These are phyloP conservation scores for Cydonia oblonga DNA, from an alignment of 331 rosid species.

Conservation along the genomic window DNA sequence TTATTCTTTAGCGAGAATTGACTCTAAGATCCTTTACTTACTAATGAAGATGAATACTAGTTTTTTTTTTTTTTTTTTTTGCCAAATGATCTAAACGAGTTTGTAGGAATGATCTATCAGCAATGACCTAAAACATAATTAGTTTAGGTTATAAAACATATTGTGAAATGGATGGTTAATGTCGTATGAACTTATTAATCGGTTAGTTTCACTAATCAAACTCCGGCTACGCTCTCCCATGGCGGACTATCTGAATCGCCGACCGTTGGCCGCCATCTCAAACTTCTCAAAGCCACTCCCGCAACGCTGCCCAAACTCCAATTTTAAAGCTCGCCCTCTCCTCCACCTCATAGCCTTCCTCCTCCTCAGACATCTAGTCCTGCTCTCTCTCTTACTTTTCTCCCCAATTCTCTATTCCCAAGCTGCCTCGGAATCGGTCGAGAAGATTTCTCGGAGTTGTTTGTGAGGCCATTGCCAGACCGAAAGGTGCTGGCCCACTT, in stretches of 20 bases:
- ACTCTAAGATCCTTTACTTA: too few relatives aligned
- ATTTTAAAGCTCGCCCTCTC: neutral
- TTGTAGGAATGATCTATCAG: too few relatives aligned
- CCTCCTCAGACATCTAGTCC: neutral
- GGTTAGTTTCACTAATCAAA: neutral
- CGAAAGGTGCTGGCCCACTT: constrained; percentile 78
- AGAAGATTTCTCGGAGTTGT: constrained; percentile 65
- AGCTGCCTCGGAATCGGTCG: constrained; percentile 21
- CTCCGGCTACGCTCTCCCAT: constrained; percentile 3
- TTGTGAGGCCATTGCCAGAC: constrained; percentile 78
- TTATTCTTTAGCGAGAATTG: too few relatives aligned
- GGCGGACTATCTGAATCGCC: constrained; percentile 16
- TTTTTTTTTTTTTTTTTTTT: too few relatives aligned
- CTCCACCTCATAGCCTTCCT: constrained; percentile 27
- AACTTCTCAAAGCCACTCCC: constrained; percentile 4
- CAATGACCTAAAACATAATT: too few relatives aligned
- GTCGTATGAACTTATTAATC: too few relatives aligned
- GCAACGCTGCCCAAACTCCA: neutral
- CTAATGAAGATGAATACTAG: too few relatives aligned
- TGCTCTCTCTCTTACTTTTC: constrained; percentile 18
- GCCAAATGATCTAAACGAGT: too few relatives aligned
- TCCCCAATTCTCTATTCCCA: constrained; percentile 13
- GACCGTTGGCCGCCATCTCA: neutral
- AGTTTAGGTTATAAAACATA: too few relatives aligned
- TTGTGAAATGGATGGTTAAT: too few relatives aligned